These are phyloP conservation scores for Talaromyces sp. DNA, from an alignment of 2,329 filamentous ascomycete genomes.

Conservation along the genomic window DNA sequence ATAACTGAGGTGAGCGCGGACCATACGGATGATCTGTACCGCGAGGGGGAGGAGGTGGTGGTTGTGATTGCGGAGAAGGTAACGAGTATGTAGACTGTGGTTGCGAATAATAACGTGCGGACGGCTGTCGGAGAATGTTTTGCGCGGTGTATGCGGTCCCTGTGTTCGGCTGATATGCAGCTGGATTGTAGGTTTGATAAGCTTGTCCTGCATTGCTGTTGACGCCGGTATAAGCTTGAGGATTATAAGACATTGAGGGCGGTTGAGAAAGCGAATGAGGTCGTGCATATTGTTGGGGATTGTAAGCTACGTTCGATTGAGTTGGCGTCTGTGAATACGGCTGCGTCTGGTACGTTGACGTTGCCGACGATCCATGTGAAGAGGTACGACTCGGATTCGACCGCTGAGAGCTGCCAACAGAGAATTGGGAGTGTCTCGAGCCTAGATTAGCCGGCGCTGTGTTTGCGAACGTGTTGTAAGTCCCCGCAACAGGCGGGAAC, in stretches of 20 bases:
- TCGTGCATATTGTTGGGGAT: conserved; percentile 60
- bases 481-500: conserved; percentile 20
- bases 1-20: conserved; percentile 31
- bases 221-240: conserved; percentile 55
- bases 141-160: conserved; percentile 30
- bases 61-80: conserved; percentile 28
- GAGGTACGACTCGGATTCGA: conserved; percentile 39
- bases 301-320: conserved; percentile 54
- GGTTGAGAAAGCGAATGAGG: conserved; percentile 46
- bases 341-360: conserved; percentile 50
- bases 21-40: conserved; percentile 39
- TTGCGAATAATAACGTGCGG: conserved; percentile 27
- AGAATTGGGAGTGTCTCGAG: conserved; percentile 36
- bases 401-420: conserved; percentile 32
- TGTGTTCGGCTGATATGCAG: conserved; percentile 45
- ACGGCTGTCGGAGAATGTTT: conserved; percentile 33
- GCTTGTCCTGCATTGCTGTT: conserved; percentile 22
- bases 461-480: conserved; percentile 25
- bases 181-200: conserved; percentile 50
- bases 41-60: conserved; percentile 39
- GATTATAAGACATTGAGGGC: conserved; percentile 61
- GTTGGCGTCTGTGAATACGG: conserved; percentile 40
- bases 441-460: conserved; percentile 32
- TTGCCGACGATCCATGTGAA: conserved; percentile 39
- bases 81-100: conserved; percentile 33